Conservation (phyloP, 2,329 filamentous ascomycete genomes). For the Pseudopyricularia javanii region DNA sequence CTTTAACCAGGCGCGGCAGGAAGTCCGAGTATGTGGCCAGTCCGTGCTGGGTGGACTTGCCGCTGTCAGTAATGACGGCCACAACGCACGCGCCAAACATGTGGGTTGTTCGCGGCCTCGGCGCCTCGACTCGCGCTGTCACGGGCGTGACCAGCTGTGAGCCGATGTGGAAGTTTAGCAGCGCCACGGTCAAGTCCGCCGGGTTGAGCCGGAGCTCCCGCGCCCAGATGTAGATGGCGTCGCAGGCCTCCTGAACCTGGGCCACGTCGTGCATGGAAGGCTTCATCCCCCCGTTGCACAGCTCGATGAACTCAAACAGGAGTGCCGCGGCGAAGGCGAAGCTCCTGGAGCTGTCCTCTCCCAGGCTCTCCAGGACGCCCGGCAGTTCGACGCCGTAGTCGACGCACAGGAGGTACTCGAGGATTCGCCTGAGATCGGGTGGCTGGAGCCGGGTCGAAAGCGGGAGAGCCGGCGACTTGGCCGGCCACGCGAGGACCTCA, state of each 20-base stretch:
- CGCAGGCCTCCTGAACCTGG: not conserved
- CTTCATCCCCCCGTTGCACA: not conserved
- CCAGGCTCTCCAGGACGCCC: not conserved
- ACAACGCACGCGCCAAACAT: not conserved
- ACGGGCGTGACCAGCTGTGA: not conserved
- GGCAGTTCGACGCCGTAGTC: not conserved
- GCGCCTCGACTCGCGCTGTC: not conserved
- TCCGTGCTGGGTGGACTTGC: not conserved
- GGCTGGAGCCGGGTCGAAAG: not conserved
- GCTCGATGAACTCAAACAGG: not conserved
- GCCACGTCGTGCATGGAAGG: not conserved
- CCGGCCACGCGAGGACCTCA: not conserved
- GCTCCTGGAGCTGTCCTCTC: not conserved
- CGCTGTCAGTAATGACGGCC: not conserved
- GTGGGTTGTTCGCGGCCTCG: not conserved
- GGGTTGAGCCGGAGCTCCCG: not conserved
- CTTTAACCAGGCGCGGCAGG: not conserved
- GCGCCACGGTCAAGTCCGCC: not conserved
- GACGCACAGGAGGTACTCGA: conserved; percentile 1
- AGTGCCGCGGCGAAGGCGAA: not conserved
- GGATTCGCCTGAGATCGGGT: not conserved
- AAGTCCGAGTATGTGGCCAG: not conserved
- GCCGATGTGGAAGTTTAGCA: not conserved
- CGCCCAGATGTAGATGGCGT: not conserved
- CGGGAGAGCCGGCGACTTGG: not conserved